Percentiles rank a stretch among this genome's conserved stretches.
phyloP scores from a whole-genome alignment of 495 filamentous ascomycete genomes.

The Bombardia bombarda region DNA sequence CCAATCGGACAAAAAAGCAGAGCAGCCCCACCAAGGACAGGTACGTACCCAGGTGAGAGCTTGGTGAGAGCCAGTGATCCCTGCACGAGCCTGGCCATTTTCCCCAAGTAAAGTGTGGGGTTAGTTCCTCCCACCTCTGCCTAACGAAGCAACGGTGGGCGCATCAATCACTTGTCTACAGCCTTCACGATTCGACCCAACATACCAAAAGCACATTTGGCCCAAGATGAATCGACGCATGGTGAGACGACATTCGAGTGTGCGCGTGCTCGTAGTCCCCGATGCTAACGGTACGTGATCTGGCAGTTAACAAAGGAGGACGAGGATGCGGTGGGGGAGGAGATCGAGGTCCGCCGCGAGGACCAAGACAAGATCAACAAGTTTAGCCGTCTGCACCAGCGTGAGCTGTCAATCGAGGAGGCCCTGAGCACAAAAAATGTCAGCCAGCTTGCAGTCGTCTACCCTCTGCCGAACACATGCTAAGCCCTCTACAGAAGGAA shows the following conservation, averaged over 20 bases:
- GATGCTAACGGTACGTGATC: slow-evolving; percentile 5
- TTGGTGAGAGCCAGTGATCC: too few species aligned
- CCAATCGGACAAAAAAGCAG: slow-evolving; percentile 14
- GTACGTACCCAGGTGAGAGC: too few species aligned
- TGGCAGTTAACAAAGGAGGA: slow-evolving; percentile 88
- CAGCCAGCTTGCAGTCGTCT: slow-evolving; percentile 22
- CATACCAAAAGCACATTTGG: background rate
- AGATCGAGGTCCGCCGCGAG: slow-evolving; percentile 86
- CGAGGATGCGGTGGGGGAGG: slow-evolving; percentile 65
- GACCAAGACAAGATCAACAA: slow-evolving; percentile 99
- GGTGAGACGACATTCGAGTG: slow-evolving; percentile 18
- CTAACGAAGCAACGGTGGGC: background rate
- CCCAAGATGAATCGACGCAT: slow-evolving; percentile 30
- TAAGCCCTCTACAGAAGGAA: slow-evolving; percentile 68
- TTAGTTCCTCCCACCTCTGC: background rate
- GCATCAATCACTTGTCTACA: background rate
- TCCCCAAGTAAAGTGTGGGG: background rate
- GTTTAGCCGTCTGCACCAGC: slow-evolving; percentile 90
- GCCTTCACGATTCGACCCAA: background rate
- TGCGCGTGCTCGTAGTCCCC: too few species aligned
- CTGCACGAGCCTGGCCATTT: slow-evolving; percentile 8
- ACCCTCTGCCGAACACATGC: slow-evolving; percentile 12
- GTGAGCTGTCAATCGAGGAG: slow-evolving; percentile 68
- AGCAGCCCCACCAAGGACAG: too few species aligned
- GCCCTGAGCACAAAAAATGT: slow-evolving; percentile 79